Evolutionary conservation across 257 asterid genomes (phyloP), one percentile per base, ranked within the genome.

Genomic region (Nicotiana tomentosiformis): DNA sequence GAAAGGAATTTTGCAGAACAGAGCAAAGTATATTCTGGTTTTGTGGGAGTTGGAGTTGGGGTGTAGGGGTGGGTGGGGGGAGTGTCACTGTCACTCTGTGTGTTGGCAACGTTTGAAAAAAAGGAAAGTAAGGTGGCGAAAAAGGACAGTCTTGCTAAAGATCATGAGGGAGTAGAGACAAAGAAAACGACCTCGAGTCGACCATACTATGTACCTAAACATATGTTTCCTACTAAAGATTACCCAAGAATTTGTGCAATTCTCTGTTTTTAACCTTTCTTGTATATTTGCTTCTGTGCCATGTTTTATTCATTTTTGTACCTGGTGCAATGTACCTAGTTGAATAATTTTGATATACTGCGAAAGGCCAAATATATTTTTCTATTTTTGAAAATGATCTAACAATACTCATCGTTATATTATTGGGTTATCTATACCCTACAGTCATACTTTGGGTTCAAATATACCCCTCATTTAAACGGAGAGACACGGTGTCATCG

Each of bases 1-100:
- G 78, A 84, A 77, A 70, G 51, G 51, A 4, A 9, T 77, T 82
- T 58, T 43, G 84, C 60, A 68, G 77, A 76, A 67, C 68, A 77
- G 69, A 70, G 81, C 5, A 69, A 84, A 55, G 90, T 76, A 86
- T 89, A 85, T 85, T 88, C 88, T 32, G 51, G 51, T 43, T 43
- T 43, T 43, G 51, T 43, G 51, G 51, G 51, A 43, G 51, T 43
- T 8, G 1, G 51, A 43, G 51, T 43, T 33, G 51, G 12, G 12
- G 51, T 43, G 3, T 9, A 4, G 46, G 49, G 39, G 86, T 55
- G 3, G 3, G 26, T 23, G 2, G 53, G 68, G 62, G 81, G 58
- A 32, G 66, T 67, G 84, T 20, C 17, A 11, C 58, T 55, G 82
- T 17, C 84, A 10, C 82, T 86, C 83, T 3, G 58, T 53, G 58